Percentiles rank a stretch among this genome's conserved stretches.
Evolutionary conservation across 2,329 filamentous ascomycete species (phyloP).

Genomic region (Aspergillus sp.): DNA sequence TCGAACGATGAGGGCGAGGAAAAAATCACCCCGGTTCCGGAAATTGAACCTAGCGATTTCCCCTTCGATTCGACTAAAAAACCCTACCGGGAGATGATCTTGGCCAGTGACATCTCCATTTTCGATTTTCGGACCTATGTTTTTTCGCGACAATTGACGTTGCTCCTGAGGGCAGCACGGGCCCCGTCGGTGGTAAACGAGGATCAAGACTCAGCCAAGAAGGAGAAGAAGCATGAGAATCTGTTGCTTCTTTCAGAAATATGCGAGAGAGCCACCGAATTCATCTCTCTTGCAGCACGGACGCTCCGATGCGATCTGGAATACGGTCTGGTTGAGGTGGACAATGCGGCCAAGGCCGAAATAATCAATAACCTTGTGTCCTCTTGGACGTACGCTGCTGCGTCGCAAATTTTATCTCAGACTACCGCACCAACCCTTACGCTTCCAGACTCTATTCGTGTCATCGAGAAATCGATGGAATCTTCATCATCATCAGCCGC

Average conservation of each 20-base stretch:
- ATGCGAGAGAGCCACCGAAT: conserved; percentile 73
- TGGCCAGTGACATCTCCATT: conserved; percentile 89
- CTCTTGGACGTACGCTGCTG: conserved; percentile 41
- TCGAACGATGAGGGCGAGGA: conserved; percentile 23
- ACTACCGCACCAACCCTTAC: conserved; percentile 31
- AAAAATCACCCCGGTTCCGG: conserved; percentile 20
- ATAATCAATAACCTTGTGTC: conserved; percentile 42
- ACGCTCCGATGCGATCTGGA: conserved; percentile 73
- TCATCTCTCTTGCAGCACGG: conserved; percentile 72
- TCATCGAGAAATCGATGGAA: conserved; percentile 18
- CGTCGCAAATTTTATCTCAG: conserved; percentile 38
- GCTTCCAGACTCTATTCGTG: conserved; percentile 31
- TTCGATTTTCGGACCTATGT: conserved; percentile 95
- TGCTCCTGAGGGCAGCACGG: conserved; percentile 79
- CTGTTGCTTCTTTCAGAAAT: conserved; percentile 76
- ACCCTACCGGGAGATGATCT: conserved; percentile 81
- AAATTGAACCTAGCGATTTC: conserved; percentile 26
- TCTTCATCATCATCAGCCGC: conserved; percentile 10
- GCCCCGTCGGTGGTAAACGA: conserved; percentile 30
- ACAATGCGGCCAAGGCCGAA: conserved; percentile 24
- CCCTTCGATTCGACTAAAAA: conserved; percentile 57
- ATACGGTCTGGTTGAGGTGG: conserved; percentile 48
- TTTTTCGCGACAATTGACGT: conserved; percentile 77
- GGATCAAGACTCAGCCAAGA: conserved; percentile 26
- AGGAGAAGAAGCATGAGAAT: conserved; percentile 61